phyloP scores from a whole-genome alignment of 108 stramenopile species.

The Cyclotella cryptica region DNA sequence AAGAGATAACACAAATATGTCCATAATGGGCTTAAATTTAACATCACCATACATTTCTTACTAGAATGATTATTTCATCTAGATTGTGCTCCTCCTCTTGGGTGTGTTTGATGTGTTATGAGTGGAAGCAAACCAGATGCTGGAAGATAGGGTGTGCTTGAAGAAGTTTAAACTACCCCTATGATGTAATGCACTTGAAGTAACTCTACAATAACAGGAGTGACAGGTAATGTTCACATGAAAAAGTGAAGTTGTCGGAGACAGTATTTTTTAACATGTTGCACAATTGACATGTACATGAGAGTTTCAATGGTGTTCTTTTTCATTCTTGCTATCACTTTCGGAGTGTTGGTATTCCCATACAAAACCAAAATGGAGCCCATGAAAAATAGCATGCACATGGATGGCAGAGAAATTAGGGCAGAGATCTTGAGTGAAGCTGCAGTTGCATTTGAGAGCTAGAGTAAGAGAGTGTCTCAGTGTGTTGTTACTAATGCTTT shows the following conservation, averaged over 20 bases:
- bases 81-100: constrained; percentile 80
- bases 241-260: too few species aligned
- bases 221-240: background rate
- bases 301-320: too few species aligned
- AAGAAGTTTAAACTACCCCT: constrained; percentile 50
- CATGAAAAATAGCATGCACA: too few species aligned
- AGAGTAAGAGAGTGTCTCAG: too few species aligned
- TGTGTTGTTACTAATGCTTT: too few species aligned
- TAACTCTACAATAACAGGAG: background rate
- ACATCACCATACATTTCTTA: constrained; percentile 83
- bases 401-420: too few species aligned
- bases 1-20: constrained; percentile 74
- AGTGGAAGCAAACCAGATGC: constrained; percentile 75
- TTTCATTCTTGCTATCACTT: too few species aligned
- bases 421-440: too few species aligned
- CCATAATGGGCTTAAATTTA: constrained; percentile 63
- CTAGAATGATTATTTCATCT: constrained; percentile 67
- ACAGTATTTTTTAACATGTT: too few species aligned
- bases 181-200: background rate
- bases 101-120: constrained; percentile 77
- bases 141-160: constrained; percentile 84
- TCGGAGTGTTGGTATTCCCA: background rate
- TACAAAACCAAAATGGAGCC: too few species aligned
- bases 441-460: too few species aligned
- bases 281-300: too few species aligned